A percentile compares a stretch with the other conserved stretches of the same genome.
Evolutionary conservation across 2,329 filamentous ascomycete genomes (phyloP).

Genomic region (Arthrobotrys iridis): DNA sequence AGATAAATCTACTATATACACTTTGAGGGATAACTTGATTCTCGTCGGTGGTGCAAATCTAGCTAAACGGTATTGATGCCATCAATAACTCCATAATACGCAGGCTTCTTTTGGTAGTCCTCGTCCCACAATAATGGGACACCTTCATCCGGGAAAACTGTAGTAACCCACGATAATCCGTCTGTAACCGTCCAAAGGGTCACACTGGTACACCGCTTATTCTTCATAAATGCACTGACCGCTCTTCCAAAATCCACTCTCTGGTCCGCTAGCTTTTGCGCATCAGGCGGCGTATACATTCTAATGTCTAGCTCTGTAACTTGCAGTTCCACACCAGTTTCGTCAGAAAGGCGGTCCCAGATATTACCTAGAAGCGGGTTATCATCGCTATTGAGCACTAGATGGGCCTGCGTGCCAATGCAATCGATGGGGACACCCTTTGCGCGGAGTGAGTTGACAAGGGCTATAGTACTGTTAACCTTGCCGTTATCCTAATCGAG

Average conservation of each 20-base stretch:
- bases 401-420: conserved; percentile 69
- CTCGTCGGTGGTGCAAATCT: no score
- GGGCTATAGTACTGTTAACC: conserved; percentile 66
- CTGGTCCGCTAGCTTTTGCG: conserved; percentile 11
- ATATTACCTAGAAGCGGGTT: conserved; percentile 59
- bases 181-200: background rate
- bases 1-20: no score
- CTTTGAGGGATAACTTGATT: no score
- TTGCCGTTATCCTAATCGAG: conserved; percentile 72
- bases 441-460: conserved; percentile 71
- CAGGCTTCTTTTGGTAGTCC: conserved; percentile 64
- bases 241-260: conserved; percentile 3
- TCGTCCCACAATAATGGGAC: conserved; percentile 64
- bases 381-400: conserved; percentile 64
- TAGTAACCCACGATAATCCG: background rate
- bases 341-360: background rate
- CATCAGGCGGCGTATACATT: conserved; percentile 4
- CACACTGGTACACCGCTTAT: background rate
- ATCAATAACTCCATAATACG: conserved; percentile 59
- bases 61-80: background rate
- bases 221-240: conserved; percentile 17
- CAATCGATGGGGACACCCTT: conserved; percentile 73
- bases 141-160: conserved; percentile 62
- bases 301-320: conserved; percentile 46
- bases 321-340: conserved; percentile 19